phyloP scores from a whole-genome alignment of 208 protist species.

The Acanthamoeba castellanii region DNA sequence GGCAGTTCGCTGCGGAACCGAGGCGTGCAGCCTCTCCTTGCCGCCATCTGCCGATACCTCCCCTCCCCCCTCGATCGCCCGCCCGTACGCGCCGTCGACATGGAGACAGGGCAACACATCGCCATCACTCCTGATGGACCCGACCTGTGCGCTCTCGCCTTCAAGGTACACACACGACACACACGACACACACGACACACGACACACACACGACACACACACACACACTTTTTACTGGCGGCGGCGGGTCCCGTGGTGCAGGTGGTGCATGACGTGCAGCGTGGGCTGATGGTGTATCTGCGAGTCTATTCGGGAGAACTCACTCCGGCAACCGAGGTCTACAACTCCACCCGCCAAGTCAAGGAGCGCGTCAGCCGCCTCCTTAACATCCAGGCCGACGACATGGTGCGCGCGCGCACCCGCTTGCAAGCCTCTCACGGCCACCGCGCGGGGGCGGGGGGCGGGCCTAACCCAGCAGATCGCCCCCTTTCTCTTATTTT shows the following conservation, averaged over 20 bases:
- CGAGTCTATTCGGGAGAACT: constrained; percentile 94
- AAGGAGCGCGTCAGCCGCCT: constrained; percentile 86
- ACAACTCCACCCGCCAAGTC: constrained; percentile 87
- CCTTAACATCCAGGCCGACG: constrained; percentile 94
- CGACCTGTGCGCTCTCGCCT: constrained; percentile 92
- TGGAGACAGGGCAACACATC: neutral
- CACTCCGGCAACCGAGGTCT: constrained; percentile 87
- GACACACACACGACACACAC: too few relatives aligned
- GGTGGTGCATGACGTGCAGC: constrained; percentile 87
- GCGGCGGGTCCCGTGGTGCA: neutral
- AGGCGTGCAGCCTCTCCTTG: constrained; percentile 88
- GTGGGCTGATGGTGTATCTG: constrained; percentile 93
- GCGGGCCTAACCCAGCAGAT: neutral
- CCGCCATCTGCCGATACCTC: constrained; percentile 93
- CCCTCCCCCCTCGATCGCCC: constrained; percentile 93
- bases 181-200: too few relatives aligned
- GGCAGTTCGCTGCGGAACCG: constrained; percentile 93
- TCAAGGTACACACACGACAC: constrained; percentile 96
- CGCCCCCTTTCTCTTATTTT: neutral
- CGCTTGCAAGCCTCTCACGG: neutral
- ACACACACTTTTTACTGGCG: neutral
- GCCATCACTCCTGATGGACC: neutral
- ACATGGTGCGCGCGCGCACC: constrained; percentile 83
- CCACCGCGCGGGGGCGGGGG: too few relatives aligned
- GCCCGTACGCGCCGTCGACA: constrained; percentile 70